Conservation (phyloP, 2,329 filamentous ascomycete genomes). For the Neonectria punicea region DNA sequence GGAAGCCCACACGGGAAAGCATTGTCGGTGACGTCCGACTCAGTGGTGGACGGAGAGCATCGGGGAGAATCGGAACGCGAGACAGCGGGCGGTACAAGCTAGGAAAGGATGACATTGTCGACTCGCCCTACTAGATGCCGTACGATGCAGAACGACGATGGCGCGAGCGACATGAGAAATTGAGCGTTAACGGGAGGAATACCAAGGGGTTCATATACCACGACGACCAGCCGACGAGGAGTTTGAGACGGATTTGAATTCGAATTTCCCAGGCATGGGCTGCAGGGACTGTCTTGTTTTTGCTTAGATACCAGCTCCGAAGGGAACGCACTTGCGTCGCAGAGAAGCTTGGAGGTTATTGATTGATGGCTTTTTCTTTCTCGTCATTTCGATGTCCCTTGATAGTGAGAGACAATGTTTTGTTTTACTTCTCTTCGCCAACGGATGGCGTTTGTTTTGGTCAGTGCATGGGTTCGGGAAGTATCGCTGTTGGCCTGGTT, state of each 20-base stretch:
- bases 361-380: constrained; percentile 4
- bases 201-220: constrained; percentile 13
- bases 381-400: constrained; percentile 3
- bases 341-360: constrained; percentile 11
- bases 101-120: constrained; percentile 84
- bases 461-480: background rate
- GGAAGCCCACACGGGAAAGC: constrained; percentile 90
- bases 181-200: constrained; percentile 8
- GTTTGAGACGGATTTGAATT: constrained; percentile 37
- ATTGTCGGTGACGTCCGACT: constrained; percentile 73
- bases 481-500: no score
- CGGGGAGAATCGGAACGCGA: constrained; percentile 62
- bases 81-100: constrained; percentile 76
- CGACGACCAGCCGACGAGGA: constrained; percentile 32
- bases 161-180: constrained; percentile 4
- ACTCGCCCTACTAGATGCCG: constrained; percentile 66
- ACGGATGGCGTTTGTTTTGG: background rate
- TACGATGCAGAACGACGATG: background rate
- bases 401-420: background rate
- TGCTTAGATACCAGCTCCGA: constrained; percentile 42
- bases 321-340: constrained; percentile 4
- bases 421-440: background rate
- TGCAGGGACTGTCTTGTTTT: constrained; percentile 28
- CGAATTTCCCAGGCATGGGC: constrained; percentile 17
- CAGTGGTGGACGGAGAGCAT: constrained; percentile 61